Evolutionary conservation across 2,329 filamentous ascomycete genomes (phyloP), one percentile per base, ranked within the genome.

Genomic region (Xylariaceae sp.): DNA sequence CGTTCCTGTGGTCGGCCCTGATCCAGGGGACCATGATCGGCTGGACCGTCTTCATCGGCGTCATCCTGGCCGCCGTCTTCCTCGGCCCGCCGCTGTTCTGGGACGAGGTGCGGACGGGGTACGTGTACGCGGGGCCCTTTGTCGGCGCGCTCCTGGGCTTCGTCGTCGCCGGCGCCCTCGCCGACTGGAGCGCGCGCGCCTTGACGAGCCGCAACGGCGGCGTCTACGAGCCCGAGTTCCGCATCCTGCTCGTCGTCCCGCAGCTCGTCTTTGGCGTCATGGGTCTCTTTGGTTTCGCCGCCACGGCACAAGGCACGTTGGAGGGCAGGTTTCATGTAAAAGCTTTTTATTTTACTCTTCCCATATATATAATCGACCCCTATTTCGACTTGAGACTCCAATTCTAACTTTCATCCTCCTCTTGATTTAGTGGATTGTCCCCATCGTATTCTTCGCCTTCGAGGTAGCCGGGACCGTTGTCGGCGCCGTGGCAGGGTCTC

Each of bases 11-110:
- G 85, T 72, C 70, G 16, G 72, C 70, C 53, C 69, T 96, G 3
- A 86, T 89, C 34, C 89, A 95, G 70, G 89, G 89, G 12, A 78
- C 85, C 4, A 78, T 95, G 56, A 95, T 96, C 55, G 90, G 89
- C 48, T 97, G 90, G 89, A 94, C 89, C 1, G 86, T 96, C 12
- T 87, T 96, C 56, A 90, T 94, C 49, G 85, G 86, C 40, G 83
- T 92, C 44, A 79, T 92, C 50, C 67, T 94, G 31, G 84, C 82
- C n/a, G 78, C 82, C 43, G 81, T 94, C 50, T 90, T 92, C 66
- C 73, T 94, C 32, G 81, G 83, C 2, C 82, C 83, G 2, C 86
- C 87, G 1, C 76, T 89, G 28, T 92, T 80, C 69, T 95, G 89
- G 75, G 70, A 78, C 52, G 82, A 92, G 63, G 78, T 86, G 36